Conservation (phyloP, 139 green algal genomes). For the Chlorella sorokiniana region DNA sequence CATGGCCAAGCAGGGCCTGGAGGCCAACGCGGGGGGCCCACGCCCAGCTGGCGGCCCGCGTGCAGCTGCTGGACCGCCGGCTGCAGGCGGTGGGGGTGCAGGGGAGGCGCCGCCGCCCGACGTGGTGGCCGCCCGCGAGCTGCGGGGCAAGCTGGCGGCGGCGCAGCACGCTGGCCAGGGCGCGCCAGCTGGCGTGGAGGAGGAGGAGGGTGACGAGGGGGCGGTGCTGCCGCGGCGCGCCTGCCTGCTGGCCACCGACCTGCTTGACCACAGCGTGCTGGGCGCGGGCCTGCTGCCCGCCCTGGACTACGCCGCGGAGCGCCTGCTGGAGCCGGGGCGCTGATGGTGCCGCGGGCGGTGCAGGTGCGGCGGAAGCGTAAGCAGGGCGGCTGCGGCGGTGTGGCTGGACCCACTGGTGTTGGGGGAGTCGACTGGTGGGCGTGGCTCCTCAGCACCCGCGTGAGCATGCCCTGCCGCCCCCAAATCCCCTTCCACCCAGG, state of each 20-base stretch:
- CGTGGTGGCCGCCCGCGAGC: background rate
- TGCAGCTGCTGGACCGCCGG: slow-evolving; percentile 17
- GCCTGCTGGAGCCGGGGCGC: slow-evolving; percentile 46
- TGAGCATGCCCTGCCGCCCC: background rate
- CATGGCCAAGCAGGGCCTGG: slow-evolving; percentile 62
- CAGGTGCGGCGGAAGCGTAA: slow-evolving; percentile 10
- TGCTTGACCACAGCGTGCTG: slow-evolving; percentile 66
- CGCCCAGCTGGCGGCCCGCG: background rate
- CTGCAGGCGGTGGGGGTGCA: slow-evolving; percentile 22
- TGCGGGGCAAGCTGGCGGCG: background rate
- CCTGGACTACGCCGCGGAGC: slow-evolving; percentile 55
- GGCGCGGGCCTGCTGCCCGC: slow-evolving; percentile 52
- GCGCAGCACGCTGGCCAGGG: background rate
- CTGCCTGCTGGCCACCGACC: slow-evolving; percentile 65
- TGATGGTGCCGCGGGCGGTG: slow-evolving; percentile 42
- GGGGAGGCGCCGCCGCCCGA: slow-evolving; percentile 20
- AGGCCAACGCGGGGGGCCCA: slow-evolving; percentile 37
- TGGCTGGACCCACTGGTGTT: too few relatives aligned
- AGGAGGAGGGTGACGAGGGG: background rate
- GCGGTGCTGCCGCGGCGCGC: slow-evolving; percentile 40
- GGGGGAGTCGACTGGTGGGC: too few relatives aligned
- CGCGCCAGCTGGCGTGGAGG: background rate
- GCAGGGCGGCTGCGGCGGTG: background rate
- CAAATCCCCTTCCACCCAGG: background rate
- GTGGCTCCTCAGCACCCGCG: background rate